A percentile compares a stretch with the other conserved stretches of the same genome.
Evolutionary conservation across 345 rosid species (phyloP).

Genomic region (Barbarea vulgaris): DNA sequence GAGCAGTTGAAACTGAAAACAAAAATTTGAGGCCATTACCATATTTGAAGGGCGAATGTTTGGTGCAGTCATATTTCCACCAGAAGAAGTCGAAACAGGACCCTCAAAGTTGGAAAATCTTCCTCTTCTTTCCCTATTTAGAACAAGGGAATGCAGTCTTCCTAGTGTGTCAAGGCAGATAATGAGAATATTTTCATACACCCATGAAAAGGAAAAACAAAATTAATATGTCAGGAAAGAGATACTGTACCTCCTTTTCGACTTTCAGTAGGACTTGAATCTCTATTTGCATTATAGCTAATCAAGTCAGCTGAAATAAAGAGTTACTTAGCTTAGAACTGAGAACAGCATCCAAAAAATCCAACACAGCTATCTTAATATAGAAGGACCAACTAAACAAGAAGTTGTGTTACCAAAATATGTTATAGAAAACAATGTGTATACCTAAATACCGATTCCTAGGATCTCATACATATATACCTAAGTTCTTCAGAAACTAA

Average conservation of each 20-base stretch:
- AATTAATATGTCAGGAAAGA: conserved; percentile 7
- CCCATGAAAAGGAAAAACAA: conserved; percentile 14
- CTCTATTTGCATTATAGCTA: conserved; percentile 55
- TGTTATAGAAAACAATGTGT: background rate
- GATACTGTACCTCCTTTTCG: conserved; percentile 83
- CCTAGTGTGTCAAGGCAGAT: conserved; percentile 50
- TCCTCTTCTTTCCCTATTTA: conserved; percentile 84
- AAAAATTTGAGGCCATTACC: conserved; percentile 45
- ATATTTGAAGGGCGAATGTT: conserved; percentile 50
- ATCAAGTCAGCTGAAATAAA: conserved; percentile 63
- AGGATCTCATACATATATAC: conserved; percentile 13
- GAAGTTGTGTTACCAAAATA: background rate
- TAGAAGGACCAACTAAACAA: conserved; percentile 13
- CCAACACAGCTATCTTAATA: background rate
- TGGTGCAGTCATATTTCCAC: conserved; percentile 46
- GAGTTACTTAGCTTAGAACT: conserved; percentile 30
- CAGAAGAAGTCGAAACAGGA: conserved; percentile 49
- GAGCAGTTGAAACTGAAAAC: conserved; percentile 1
- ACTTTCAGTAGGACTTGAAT: conserved; percentile 51
- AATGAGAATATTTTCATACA: conserved; percentile 13
- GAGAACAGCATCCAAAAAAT: conserved; percentile 18
- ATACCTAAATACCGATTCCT: conserved; percentile 17
- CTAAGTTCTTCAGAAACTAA: conserved; percentile 1
- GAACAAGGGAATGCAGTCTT: conserved; percentile 58
- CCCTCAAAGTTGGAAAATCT: conserved; percentile 61